Base-by-base conservation (phyloP, 2,329 filamentous ascomycete species). In the Nemania bipapillata region DNA sequence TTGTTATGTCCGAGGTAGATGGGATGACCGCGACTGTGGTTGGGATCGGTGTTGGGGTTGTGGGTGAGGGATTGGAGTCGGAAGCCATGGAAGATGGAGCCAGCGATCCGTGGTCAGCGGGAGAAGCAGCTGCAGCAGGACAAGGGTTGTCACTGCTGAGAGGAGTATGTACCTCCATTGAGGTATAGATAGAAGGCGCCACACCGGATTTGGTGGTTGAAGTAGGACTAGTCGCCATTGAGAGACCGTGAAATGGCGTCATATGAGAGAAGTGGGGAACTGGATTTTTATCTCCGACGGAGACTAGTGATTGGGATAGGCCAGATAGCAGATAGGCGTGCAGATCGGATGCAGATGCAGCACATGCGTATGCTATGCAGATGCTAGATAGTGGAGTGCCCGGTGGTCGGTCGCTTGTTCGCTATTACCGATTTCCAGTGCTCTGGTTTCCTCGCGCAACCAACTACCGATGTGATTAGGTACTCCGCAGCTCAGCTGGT, bases 131-230 rank as follows among this genome's bases (percentile, higher is more conserved):
- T 54, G 70, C 50, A 68, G 58, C 63, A 73, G 66, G 76, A 76
- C 68, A 77, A 78, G 56, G 65, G n/a, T 60, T 42, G 55, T 40
- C 68, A 52, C 52, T 64, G 62, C 67, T 70, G 60, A 72, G 73
- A 42, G 65, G 65, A 66, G 70, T 70, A 67, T 74, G 74, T 55
- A 72, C 71, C 63, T 68, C 74, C 71, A 74, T 75, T 40, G 68
- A 50, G 57, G 60, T 30, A 63, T 6, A 22, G 35, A 22, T 70
- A 50, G 72, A 72, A 53, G 74, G 72, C 58, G 65, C 72, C 65
- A 74, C 70, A 17, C 74, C 69, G 66, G 70, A 71, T 71, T 71
- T 69, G 70, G 72, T 59, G 68, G 69, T 58, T 66, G 72, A 72
- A 52, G 64, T 65, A 67, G 66, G 65, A 68, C 62, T 68, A 45